Conservation (phyloP, 2,329 filamentous ascomycete species). For the Penicillium sp. region DNA sequence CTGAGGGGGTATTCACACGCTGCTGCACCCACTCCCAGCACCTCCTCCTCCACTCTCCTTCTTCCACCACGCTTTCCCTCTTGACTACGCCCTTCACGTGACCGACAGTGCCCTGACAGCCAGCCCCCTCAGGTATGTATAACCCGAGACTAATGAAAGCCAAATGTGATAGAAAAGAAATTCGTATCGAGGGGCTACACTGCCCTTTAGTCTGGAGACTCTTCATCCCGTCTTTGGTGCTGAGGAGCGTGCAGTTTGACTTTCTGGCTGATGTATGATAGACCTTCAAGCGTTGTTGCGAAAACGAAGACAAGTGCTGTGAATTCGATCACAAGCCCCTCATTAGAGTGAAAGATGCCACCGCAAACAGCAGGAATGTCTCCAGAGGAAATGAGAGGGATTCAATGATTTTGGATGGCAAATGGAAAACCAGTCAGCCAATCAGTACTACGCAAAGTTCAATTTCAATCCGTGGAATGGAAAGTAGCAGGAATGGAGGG, state of each 20-base stretch:
- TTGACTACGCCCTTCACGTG: too few species aligned
- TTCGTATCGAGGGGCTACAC: neutral
- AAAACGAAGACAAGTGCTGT: too few species aligned
- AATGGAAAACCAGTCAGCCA: conserved; percentile 52
- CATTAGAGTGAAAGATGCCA: neutral
- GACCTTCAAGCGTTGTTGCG: too few species aligned
- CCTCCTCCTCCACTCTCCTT: neutral
- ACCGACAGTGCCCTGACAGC: neutral
- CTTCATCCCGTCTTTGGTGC: neutral
- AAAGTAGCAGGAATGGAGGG: conserved; percentile 12
- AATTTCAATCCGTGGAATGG: conserved; percentile 43
- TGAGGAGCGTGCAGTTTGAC: neutral
- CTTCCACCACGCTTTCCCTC: neutral
- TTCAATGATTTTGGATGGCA: conserved; percentile 40
- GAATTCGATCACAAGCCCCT: too few species aligned
- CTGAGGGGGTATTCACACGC: too few species aligned
- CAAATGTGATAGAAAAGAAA: neutral
- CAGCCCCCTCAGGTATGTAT: neutral
- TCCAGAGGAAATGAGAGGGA: neutral
- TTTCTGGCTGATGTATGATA: neutral
- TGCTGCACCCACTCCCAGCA: neutral
- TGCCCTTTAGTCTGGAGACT: neutral
- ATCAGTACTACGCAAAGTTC: conserved; percentile 37
- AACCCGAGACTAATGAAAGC: neutral
- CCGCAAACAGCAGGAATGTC: neutral